These are phyloP conservation scores for Fusarium sp. DNA, from an alignment of 2,329 filamentous ascomycete species.

Conservation along the genomic window DNA sequence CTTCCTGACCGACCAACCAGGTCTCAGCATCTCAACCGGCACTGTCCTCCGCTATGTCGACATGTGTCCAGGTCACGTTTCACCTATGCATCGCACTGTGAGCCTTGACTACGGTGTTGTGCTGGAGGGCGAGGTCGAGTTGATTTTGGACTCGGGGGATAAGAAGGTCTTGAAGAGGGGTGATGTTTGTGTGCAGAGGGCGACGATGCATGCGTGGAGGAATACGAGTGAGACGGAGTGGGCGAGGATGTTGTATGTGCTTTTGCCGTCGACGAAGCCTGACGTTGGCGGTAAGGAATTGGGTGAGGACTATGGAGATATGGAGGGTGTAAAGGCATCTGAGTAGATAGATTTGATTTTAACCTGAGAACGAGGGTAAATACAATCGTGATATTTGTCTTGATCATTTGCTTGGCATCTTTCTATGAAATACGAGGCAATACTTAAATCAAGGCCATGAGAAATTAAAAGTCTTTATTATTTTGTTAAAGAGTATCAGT, in stretches of 20 bases:
- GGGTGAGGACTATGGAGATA: conserved; percentile 48
- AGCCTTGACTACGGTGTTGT: conserved; percentile 65
- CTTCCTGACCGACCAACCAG: conserved; percentile 34
- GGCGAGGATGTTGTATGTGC: conserved; percentile 55
- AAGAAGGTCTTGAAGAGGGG: conserved; percentile 56
- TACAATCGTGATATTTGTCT: background rate
- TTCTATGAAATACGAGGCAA: rapidly evolving
- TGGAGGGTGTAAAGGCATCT: conserved; percentile 37
- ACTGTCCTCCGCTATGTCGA: conserved; percentile 60
- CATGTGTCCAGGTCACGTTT: conserved; percentile 49
- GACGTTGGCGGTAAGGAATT: conserved; percentile 22
- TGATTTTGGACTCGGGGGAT: conserved; percentile 62
- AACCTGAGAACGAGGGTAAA: rapidly evolving
- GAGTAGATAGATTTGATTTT: conserved; percentile 10
- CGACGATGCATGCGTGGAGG: conserved; percentile 65
- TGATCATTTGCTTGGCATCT: rapidly evolving
- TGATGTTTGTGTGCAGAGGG: conserved; percentile 64
- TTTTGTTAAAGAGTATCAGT: rapidly evolving
- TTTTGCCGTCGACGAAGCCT: conserved; percentile 40
- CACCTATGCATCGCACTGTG: conserved; percentile 57
- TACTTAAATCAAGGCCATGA: rapidly evolving
- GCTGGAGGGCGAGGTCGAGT: conserved; percentile 62
- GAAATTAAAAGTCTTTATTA: rapidly evolving
- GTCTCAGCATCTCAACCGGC: conserved; percentile 47
- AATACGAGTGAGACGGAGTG: conserved; percentile 57